Evolutionary conservation across 441 rosid species (phyloP).

Genomic region (Melastoma candidum): DNA sequence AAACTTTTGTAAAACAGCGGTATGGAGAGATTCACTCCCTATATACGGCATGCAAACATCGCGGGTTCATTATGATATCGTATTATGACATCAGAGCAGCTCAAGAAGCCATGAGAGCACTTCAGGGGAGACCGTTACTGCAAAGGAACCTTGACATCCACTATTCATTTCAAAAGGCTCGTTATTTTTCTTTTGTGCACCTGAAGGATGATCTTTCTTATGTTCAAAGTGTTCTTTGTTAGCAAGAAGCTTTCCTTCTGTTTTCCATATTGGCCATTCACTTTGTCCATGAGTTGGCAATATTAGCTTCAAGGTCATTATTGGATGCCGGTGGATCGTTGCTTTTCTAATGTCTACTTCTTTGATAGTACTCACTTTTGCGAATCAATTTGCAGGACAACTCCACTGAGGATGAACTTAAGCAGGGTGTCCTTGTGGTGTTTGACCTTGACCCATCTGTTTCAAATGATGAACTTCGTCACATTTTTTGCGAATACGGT

Average conservation of each 20-base stretch:
- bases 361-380: slow-evolving; percentile 5
- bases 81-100: slow-evolving; percentile 64
- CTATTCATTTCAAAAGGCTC: slow-evolving; percentile 48
- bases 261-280: slow-evolving; percentile 1
- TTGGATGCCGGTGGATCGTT: too few species aligned
- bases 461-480: slow-evolving; percentile 43
- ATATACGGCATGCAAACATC: slow-evolving; percentile 49
- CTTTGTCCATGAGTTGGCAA: too few species aligned
- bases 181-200: slow-evolving; percentile 4
- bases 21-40: slow-evolving; percentile 45
- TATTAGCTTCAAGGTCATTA: too few species aligned
- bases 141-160: slow-evolving; percentile 49
- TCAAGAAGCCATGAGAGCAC: slow-evolving; percentile 38
- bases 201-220: slow-evolving; percentile 1
- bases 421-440: slow-evolving; percentile 41
- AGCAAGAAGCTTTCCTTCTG: slow-evolving; percentile 6
- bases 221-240: background rate
- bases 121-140: slow-evolving; percentile 35
- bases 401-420: slow-evolving; percentile 38
- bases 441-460: slow-evolving; percentile 43
- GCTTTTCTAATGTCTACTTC: background rate
- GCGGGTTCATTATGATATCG: slow-evolving; percentile 50
- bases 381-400: slow-evolving; percentile 33
- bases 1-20: slow-evolving; percentile 27
- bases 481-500: slow-evolving; percentile 40